These are phyloP conservation scores for Nakazawaea pomicola DNA, from an alignment of 805 yeast species.

Conservation along the genomic window DNA sequence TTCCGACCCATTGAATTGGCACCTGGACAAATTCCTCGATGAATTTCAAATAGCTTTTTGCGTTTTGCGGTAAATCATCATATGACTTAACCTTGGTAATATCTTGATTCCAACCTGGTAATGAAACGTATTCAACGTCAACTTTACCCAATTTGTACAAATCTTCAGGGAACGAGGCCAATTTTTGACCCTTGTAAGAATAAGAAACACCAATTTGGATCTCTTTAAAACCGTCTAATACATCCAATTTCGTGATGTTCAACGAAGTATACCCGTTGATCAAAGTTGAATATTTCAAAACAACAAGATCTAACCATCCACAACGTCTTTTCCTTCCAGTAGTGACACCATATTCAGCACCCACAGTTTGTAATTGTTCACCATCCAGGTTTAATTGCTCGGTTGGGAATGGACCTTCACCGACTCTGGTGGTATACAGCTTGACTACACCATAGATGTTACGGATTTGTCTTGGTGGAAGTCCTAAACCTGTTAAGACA, in stretches of 20 bases:
- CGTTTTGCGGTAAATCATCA: constrained; percentile 82
- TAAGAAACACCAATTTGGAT: constrained; percentile 86
- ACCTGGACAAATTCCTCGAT: constrained; percentile 83
- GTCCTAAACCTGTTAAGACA: constrained; percentile 92
- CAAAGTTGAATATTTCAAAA: constrained; percentile 81
- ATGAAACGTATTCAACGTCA: constrained; percentile 84
- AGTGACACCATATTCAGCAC: constrained; percentile 96
- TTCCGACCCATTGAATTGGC: constrained; percentile 95
- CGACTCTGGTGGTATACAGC: constrained; percentile 98
- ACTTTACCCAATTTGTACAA: constrained; percentile 75
- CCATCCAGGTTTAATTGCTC: constrained; percentile 90
- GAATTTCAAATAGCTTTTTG: constrained; percentile 75
- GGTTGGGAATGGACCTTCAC: constrained; percentile 99
- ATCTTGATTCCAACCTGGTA: constrained; percentile 92
- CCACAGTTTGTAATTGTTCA: constrained; percentile 81
- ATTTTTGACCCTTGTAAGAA: constrained; percentile 67
- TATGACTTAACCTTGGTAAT: constrained; percentile 67
- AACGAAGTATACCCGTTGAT: constrained; percentile 94
- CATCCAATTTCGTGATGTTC: constrained; percentile 94
- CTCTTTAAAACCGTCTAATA: constrained; percentile 83
- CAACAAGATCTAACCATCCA: constrained; percentile 98
- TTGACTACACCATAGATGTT: constrained; percentile 94
- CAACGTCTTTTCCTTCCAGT: constrained; percentile 99
- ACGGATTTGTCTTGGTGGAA: constrained; percentile 82
- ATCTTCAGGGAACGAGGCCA: constrained; percentile 90